Conservation (phyloP, 371 early-diverging fungal species). For the Blastocladiella emersonii region DNA sequence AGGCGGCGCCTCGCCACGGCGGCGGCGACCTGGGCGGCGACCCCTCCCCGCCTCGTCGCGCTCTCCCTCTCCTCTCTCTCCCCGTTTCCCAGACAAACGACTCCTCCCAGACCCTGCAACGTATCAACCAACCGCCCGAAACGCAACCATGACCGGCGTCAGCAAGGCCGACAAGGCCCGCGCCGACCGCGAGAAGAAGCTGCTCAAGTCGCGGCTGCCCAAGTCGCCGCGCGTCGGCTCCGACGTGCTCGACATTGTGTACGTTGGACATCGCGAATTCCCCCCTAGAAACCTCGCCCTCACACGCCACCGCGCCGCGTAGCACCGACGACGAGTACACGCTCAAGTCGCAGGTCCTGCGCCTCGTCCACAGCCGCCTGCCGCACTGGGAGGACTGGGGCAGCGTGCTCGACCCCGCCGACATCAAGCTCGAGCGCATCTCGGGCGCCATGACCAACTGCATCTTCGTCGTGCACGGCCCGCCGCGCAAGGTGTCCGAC, state of each 20-base stretch:
- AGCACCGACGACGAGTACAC: background rate
- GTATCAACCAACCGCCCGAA: too few relatives aligned
- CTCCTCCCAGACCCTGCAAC: too few relatives aligned
- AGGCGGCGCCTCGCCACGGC: too few relatives aligned
- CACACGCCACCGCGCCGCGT: too few relatives aligned
- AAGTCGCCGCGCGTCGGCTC: background rate
- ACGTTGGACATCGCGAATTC: too few relatives aligned
- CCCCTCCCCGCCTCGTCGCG: too few relatives aligned
- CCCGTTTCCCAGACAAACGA: too few relatives aligned
- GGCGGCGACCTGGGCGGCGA: too few relatives aligned
- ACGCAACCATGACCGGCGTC: background rate
- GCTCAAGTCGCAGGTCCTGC: background rate
- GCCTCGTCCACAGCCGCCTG: background rate
- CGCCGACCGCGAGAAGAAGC: background rate
- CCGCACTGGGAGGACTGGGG: conserved; percentile 6
- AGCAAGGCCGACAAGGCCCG: background rate
- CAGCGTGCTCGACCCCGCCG: background rate
- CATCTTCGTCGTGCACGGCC: conserved; percentile 52
- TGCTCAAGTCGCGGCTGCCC: background rate
- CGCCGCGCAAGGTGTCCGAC: conserved; percentile 1
- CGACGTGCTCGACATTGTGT: conserved; percentile 3
- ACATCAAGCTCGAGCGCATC: conserved; percentile 37
- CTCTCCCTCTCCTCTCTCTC: too few relatives aligned
- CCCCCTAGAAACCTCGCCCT: too few relatives aligned
- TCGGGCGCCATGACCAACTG: conserved; percentile 82